Base-by-base conservation (phyloP, 83 land plant species). In the Picea abies region DNA sequence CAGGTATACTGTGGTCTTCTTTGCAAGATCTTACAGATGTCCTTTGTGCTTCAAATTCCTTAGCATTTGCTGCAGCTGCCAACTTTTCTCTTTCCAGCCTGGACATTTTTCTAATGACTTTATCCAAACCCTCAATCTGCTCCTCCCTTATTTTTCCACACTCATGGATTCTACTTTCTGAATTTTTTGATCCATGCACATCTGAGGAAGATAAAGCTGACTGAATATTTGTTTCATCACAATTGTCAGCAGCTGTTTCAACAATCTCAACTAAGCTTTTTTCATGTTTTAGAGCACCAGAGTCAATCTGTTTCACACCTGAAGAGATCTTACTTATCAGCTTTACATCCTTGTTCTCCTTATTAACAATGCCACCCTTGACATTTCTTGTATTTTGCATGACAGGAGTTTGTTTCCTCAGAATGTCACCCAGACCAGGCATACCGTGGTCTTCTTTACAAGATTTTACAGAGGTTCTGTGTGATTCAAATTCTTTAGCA, bases 11-110 rank as follows among this genome's bases (percentile, higher is more conserved):
- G 5, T 80, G 69, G 19, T 66, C 73, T 11, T 80, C 47, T n/a
- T 69, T 80, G 69, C 35, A 23, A 39, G 82, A 44, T 47, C 82
- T 49, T 60, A 23, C n/a, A 69, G 47, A 69, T 25, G 17, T 4
- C 58, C 58, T 52, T 14, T 52, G 58, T 25, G 1, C 78, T 25
- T 78, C 63, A 78, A 60, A 17, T 19, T 14, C 26, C 9, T 15
- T 56, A 32, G 52, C 44, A 29, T 35, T 86, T 84, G 87, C 82
- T 79, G 87, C 87, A 26, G 67, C 86, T 84, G 79, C 41, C 17
- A 52, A 10, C 80, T 78, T 86, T 60, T 86, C 82, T 39, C 62
- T 68, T 85, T 84, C 87, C 65, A 86, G 39, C 17, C 26, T 66
- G 39, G 87, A 86, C 4, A 76, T 23, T 37, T 26, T 17, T 62